Percentiles rank a stretch among this genome's conserved stretches.
Evolutionary conservation across 73 alveolate genomes (phyloP).

Genomic region (Paraurostyla sp.): DNA sequence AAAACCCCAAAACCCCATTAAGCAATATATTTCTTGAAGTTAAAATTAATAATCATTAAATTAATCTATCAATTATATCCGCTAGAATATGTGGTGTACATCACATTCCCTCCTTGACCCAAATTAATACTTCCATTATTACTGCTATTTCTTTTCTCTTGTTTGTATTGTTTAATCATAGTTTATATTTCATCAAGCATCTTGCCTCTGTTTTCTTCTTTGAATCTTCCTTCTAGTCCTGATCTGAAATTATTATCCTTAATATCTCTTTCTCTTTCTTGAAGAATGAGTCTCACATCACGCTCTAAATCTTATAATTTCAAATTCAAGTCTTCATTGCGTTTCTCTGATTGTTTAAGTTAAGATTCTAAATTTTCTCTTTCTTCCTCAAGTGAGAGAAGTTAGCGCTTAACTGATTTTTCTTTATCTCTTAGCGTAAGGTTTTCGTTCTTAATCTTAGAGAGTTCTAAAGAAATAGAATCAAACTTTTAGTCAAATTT

Average conservation of each 20-base stretch:
- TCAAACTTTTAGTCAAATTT: conserved; percentile 55
- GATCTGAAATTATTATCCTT: background rate
- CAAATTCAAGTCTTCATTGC: background rate
- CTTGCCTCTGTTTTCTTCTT: background rate
- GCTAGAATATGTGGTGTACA: no score
- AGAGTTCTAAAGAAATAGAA: background rate
- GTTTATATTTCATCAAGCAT: conserved; percentile 38
- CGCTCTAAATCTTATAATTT: conserved; percentile 34
- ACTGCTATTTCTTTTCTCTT: background rate
- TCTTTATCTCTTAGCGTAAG: conserved; percentile 21
- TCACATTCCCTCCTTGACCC: no score
- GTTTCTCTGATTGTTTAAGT: background rate
- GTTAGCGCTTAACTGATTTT: background rate
- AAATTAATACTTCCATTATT: no score
- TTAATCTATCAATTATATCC: no score
- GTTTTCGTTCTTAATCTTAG: conserved; percentile 41
- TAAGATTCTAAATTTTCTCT: background rate
- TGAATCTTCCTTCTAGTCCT: background rate
- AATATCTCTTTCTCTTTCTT: conserved; percentile 15
- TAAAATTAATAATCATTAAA: no score
- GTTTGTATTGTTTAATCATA: background rate
- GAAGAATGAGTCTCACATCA: background rate
- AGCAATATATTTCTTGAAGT: no score
- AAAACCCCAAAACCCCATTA: no score
- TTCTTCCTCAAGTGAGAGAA: background rate